Conservation (phyloP, 148 eudicot species). For the Amaranthus palmeri region DNA sequence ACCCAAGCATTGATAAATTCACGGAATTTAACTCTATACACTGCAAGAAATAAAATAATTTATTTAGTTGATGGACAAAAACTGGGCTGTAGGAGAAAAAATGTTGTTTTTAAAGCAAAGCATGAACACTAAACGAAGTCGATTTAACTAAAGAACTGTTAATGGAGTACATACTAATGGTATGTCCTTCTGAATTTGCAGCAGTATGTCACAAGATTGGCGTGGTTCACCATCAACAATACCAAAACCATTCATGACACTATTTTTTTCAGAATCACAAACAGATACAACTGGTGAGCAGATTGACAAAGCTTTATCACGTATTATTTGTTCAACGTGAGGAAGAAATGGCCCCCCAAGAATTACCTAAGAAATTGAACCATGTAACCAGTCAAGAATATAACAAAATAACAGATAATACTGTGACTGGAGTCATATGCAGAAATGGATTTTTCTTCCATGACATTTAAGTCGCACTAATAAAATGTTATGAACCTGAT, state of each 20-base stretch:
- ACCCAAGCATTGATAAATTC: slow-evolving; percentile 68
- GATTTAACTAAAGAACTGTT: neutral
- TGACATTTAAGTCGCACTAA: neutral
- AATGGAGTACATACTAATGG: slow-evolving; percentile 43
- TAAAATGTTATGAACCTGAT: too few relatives aligned
- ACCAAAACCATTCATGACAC: slow-evolving; percentile 42
- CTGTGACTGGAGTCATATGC: neutral
- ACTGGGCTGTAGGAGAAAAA: neutral
- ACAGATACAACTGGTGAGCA: slow-evolving; percentile 68
- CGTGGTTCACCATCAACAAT: slow-evolving; percentile 39
- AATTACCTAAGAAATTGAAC: slow-evolving; percentile 51
- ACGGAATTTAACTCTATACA: slow-evolving; percentile 49
- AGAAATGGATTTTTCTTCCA: neutral
- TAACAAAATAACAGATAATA: neutral
- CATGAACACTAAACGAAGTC: neutral
- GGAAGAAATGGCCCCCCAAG: slow-evolving; percentile 95
- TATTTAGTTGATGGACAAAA: neutral
- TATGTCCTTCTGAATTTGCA: slow-evolving; percentile 55
- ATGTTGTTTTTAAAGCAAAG: neutral
- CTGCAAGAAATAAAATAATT: slow-evolving; percentile 30
- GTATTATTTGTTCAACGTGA: slow-evolving; percentile 72
- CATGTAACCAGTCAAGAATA: slow-evolving; percentile 19
- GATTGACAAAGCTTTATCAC: slow-evolving; percentile 67
- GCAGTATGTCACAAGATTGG: slow-evolving; percentile 68
- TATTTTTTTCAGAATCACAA: slow-evolving; percentile 63